Evolutionary conservation across 768 basidiomycete species (phyloP), one percentile per base, ranked within the genome.

Genomic region (Fistulinella prunicolor): DNA sequence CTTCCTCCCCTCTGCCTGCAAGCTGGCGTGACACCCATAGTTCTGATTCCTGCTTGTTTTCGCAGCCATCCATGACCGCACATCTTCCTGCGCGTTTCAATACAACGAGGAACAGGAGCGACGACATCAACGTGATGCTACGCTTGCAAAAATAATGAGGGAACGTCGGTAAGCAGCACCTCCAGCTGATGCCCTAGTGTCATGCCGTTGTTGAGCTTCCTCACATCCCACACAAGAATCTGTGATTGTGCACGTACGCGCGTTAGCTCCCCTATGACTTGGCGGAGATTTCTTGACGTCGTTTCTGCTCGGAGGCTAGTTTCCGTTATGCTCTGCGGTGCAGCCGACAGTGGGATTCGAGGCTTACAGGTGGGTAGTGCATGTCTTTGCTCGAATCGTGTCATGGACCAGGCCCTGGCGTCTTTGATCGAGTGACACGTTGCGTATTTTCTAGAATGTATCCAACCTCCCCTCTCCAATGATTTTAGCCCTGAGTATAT

Each of bases 61-160:
- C 43, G 60, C 63, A 62, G 54, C 29, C 47, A 41, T 43, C 53
- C 38, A 52, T 29, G 44, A 55, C 63, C 62, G 39, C 57, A 49
- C 42, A 55, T 49, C 39, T 36, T 51, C 63, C 63, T 59, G 60
- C 50, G 47, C 43, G 57, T 39, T 54, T 49, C 52, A 62, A 65
- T 40, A 46, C 42, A 52, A 47, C 47, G 46, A 56, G 48, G 53
- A 24, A 47, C 26, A 60, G 54, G 62, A 65, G 62, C 46, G 47
- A 58, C 60, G 53, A 45, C 53, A 63, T 62, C 53, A 63, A 42
- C 55, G 38, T 60, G 63, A 60, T 63, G 46, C 47, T 63, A 63
- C 52, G 57, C 51, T 35, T 50, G 47, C 42, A 62, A 46, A 42
- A 45, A 59, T 49, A 50, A 59, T 59, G 62, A 52, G 56, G 40